phyloP scores from a whole-genome alignment of 1,139 yeast genomes.

The Diutina mesorugosa region DNA sequence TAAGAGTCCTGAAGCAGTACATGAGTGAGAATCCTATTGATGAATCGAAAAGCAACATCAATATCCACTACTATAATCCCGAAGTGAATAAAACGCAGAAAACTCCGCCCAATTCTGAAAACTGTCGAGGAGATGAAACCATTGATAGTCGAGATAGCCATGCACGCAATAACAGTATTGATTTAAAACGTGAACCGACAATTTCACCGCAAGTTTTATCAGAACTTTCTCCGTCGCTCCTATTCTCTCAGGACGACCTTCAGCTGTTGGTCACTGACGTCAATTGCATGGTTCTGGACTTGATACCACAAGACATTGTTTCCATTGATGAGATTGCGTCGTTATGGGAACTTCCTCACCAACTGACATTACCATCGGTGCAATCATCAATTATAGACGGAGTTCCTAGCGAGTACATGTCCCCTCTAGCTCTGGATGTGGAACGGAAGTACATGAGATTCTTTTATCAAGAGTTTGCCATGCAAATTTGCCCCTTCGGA shows the following conservation, averaged over 20 bases:
- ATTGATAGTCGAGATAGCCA: not conserved
- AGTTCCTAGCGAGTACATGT: not conserved
- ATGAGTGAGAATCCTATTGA: not conserved
- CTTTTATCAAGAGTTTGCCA: slow-evolving; percentile 48
- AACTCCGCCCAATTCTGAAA: not conserved
- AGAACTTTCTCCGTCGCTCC: not conserved
- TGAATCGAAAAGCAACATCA: not conserved
- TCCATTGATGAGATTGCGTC: not conserved
- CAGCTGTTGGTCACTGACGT: not conserved
- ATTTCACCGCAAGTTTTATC: not conserved
- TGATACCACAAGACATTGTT: not conserved
- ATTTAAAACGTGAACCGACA: not conserved
- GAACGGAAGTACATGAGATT: slow-evolving; percentile 37
- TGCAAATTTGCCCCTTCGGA: slow-evolving; percentile 47
- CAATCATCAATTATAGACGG: not conserved
- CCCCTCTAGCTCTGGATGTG: not conserved
- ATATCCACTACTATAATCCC: not conserved
- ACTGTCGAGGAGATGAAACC: not conserved
- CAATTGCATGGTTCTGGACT: slow-evolving; percentile 1
- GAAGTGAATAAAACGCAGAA: not conserved
- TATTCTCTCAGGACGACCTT: not conserved
- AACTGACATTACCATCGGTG: not conserved
- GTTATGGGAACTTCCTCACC: not conserved
- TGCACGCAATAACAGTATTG: not conserved
- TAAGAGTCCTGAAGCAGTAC: not conserved